Percentiles rank a stretch among this genome's conserved stretches.
Evolutionary conservation across 495 filamentous ascomycete species (phyloP).

Genomic region (Saxophila tyrrhenica): DNA sequence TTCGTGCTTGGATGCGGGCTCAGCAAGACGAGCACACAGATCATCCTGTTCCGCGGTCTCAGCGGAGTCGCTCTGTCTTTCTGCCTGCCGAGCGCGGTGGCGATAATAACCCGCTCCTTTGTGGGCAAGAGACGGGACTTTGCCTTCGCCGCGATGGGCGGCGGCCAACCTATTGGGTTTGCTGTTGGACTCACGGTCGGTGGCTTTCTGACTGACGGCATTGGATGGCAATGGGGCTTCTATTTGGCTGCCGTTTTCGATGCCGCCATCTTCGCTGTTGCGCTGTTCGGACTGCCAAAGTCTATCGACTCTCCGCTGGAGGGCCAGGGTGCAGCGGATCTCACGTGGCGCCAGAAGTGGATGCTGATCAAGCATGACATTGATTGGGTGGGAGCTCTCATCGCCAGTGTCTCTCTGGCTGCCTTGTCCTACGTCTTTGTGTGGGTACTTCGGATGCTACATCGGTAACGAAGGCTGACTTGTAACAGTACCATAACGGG

Average conservation of each 20-base stretch:
- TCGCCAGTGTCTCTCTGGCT: constrained; percentile 30
- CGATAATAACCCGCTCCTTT: constrained; percentile 36
- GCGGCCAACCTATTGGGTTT: constrained; percentile 39
- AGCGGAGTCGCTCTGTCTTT: constrained; percentile 41
- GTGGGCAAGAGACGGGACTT: constrained; percentile 34
- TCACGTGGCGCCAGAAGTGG: constrained; percentile 13
- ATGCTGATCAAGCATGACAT: constrained; percentile 29
- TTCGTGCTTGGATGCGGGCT: constrained; percentile 41
- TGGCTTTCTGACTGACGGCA: constrained; percentile 35
- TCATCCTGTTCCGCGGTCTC: constrained; percentile 40
- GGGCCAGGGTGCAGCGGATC: constrained; percentile 2
- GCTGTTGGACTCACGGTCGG: constrained; percentile 35
- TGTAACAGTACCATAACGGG: constrained; percentile 24
- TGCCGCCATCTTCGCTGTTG: constrained; percentile 25
- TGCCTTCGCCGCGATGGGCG: constrained; percentile 37
- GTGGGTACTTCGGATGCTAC: neutral
- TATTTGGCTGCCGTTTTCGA: constrained; percentile 33
- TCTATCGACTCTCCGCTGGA: constrained; percentile 12
- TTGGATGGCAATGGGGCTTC: constrained; percentile 41
- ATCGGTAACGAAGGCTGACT: neutral
- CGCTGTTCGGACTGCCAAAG: constrained; percentile 30
- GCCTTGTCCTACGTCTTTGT: constrained; percentile 39
- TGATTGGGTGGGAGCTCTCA: constrained; percentile 38
- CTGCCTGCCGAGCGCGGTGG: constrained; percentile 41
- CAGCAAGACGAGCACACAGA: constrained; percentile 33